Percentiles rank a stretch among this genome's conserved stretches.
Conservation (phyloP, 148 eudicot species). For the Fallopia convolvulus region DNA sequence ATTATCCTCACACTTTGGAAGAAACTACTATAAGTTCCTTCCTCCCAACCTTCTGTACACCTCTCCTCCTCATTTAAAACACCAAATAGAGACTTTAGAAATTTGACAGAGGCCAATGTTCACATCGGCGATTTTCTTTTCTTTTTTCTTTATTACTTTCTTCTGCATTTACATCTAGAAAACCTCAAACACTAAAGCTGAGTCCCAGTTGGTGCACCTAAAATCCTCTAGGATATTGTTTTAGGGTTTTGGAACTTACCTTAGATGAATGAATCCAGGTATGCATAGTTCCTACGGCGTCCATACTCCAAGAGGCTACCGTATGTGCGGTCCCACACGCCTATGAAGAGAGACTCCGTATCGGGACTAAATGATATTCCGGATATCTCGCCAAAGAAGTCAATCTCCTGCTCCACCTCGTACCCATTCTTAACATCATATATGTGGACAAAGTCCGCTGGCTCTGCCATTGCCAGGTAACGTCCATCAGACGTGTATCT, state of each 20-base stretch:
- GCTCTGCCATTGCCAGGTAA: slow-evolving; percentile 89
- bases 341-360: slow-evolving; percentile 65
- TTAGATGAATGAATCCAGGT: slow-evolving; percentile 46
- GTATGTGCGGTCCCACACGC: slow-evolving; percentile 84
- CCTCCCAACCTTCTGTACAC: slow-evolving; percentile 2
- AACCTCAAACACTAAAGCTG: background rate
- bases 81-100: background rate
- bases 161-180: slow-evolving; percentile 8
- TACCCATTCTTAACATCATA: slow-evolving; percentile 54
- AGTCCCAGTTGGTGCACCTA: background rate
- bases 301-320: slow-evolving; percentile 84
- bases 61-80: background rate
- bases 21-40: background rate
- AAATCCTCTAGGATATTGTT: background rate
- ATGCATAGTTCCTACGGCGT: slow-evolving; percentile 47
- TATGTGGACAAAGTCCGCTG: slow-evolving; percentile 83
- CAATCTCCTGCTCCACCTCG: slow-evolving; percentile 69
- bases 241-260: background rate
- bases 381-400: slow-evolving; percentile 83
- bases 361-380: slow-evolving; percentile 85
- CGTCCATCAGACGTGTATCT: slow-evolving; percentile 77
- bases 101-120: background rate
- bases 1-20: background rate
- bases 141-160: background rate
- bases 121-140: background rate